Conservation (phyloP, 768 basidiomycete genomes). For the Boletus subcaerulescens region DNA sequence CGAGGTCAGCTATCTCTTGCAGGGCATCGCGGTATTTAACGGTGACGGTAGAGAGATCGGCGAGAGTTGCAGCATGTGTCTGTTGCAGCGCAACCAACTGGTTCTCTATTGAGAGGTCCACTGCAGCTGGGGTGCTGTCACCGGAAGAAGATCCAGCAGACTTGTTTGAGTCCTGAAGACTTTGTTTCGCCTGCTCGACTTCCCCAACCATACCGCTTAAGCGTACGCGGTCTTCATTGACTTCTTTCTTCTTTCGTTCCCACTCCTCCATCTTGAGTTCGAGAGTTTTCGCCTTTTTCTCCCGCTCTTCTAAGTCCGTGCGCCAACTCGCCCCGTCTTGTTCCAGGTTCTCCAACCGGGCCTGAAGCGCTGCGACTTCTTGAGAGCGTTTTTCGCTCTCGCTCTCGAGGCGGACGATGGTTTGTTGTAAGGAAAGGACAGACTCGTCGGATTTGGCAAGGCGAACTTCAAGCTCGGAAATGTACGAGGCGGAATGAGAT, state of each 20-base stretch:
- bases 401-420: conserved; percentile 71
- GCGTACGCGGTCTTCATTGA: conserved; percentile 61
- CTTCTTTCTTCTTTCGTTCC: conserved; percentile 67
- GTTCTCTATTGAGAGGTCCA: conserved; percentile 45
- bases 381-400: conserved; percentile 73
- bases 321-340: conserved; percentile 81
- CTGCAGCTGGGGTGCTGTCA: conserved; percentile 27
- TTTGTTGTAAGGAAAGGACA: conserved; percentile 60
- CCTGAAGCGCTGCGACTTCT: conserved; percentile 68
- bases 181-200: conserved; percentile 67
- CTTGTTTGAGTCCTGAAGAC: conserved; percentile 48
- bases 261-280: conserved; percentile 79
- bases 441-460: conserved; percentile 78
- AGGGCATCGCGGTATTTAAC: conserved; percentile 87
- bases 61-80: conserved; percentile 75
- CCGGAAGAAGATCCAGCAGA: conserved; percentile 31
- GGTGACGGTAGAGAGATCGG: conserved; percentile 74
- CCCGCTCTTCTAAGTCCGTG: conserved; percentile 79
- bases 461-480: conserved; percentile 81
- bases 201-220: conserved; percentile 66
- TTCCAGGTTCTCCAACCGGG: conserved; percentile 64
- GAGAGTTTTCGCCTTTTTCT: conserved; percentile 69
- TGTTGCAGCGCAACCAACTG: conserved; percentile 78
- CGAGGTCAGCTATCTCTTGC: conserved; percentile 89
- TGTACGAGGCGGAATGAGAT: conserved; percentile 69